Conservation (phyloP, 1,284 basidiomycete species). For the Thelephora terrestris region DNA sequence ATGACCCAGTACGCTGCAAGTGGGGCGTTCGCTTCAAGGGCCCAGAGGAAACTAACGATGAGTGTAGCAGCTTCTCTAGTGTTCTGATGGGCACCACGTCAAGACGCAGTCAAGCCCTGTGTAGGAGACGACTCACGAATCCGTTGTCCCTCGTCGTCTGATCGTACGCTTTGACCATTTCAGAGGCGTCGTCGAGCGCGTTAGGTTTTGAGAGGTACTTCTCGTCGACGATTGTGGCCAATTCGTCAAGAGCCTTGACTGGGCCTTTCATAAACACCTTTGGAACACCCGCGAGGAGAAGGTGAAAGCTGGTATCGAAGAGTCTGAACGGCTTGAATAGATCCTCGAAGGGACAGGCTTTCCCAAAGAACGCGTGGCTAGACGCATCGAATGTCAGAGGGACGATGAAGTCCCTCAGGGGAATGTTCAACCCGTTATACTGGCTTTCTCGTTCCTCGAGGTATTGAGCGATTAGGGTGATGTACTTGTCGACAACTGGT, state of each 20-base stretch:
- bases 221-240: constrained; percentile 15
- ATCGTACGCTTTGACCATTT: constrained; percentile 8
- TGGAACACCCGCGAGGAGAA: constrained; percentile 18
- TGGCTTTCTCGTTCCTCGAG: constrained; percentile 5
- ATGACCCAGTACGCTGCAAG: constrained; percentile 22
- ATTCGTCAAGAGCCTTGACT: constrained; percentile 13
- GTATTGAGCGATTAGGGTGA: constrained; percentile 4
- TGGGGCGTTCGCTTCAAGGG: constrained; percentile 23
- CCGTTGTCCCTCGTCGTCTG: constrained; percentile 7
- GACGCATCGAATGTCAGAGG: constrained; percentile 14
- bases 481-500: constrained; percentile 8
- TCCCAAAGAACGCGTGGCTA: constrained; percentile 14
- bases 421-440: constrained; percentile 7
- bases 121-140: constrained; percentile 10
- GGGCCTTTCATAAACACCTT: constrained; percentile 7
- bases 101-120: neutral
- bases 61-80: constrained; percentile 10
- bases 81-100: constrained; percentile 7
- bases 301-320: constrained; percentile 23
- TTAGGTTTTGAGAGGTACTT: constrained; percentile 13
- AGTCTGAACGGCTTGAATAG: constrained; percentile 9
- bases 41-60: constrained; percentile 19
- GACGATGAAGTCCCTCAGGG: constrained; percentile 11
- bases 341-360: constrained; percentile 13
- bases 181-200: constrained; percentile 11